Base-by-base conservation (phyloP, 1,284 basidiomycete species). In the Pseudozyma flocculosa region DNA sequence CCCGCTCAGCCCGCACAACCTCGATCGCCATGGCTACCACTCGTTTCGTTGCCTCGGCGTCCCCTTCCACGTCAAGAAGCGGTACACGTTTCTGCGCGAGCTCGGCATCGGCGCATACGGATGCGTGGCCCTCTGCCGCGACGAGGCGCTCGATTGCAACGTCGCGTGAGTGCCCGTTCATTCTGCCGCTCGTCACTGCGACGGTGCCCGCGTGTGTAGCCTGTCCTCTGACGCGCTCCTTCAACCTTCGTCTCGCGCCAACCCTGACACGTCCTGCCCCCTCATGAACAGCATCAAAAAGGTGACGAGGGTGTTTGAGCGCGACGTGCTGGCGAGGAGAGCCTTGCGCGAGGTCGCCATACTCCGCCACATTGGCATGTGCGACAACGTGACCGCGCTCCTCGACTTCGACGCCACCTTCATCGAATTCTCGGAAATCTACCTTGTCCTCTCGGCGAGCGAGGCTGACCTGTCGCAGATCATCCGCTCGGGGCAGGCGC, bases 341-440 rank as follows among this genome's bases (percentile, higher is more conserved):
- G 73, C 73, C 2, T 54, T 78, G 9, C 61, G 75, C 15, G 75
- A 78, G 48, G 74, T 76, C 1, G 73, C 70, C 14, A 46, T 72
- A 1, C 50, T 78, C 13, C 60, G 68, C 17, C 69, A 72, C 39
- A 60, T 76, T 39, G 50, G 63, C 44, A 54, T 63, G 42, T 75
- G 71, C 54, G 61, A 68, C 50, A 76, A 78, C 41, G 63, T 73
- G 47, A 69, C 69, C 21, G 63, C 68, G 3, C 49, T 78, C 18
- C 53, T 78, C 51, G 75, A 78, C 49, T 76, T 78, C 52, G 75
- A 78, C 50, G 64, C 73, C 23, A 62, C 66, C n/a, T 78, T 78
- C 34, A 67, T 76, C 55, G 72, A 78, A 45, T 75, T 78, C 49
- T 70, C 66, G 50, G 75, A 78, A 42, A 70, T 76, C 49, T 78